Evolutionary conservation across 805 yeast genomes (phyloP).

Genomic region (Yarrowia porcina): DNA sequence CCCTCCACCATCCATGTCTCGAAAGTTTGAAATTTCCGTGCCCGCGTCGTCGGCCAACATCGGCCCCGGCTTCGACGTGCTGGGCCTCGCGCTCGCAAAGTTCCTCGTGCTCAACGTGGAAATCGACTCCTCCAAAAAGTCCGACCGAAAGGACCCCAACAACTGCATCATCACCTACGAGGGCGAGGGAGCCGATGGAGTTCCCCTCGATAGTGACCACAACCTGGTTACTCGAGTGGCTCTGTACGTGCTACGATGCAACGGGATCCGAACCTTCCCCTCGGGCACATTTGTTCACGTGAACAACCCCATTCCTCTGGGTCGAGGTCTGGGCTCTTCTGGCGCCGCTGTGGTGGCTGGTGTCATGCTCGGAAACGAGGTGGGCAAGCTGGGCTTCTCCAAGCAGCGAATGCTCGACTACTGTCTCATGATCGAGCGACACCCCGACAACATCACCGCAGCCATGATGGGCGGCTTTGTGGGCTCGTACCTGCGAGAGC

Average conservation of each 20-base stretch:
- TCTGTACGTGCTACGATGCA: constrained; percentile 82
- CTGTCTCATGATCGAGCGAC: constrained; percentile 95
- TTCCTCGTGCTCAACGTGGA: constrained; percentile 67
- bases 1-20: constrained; percentile 41
- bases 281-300: constrained; percentile 77
- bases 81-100: constrained; percentile 83
- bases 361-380: constrained; percentile 80
- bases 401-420: constrained; percentile 87
- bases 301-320: constrained; percentile 88
- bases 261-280: constrained; percentile 73
- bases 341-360: constrained; percentile 99
- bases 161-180: constrained; percentile 69
- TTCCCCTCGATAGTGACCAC: constrained; percentile 72
- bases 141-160: constrained; percentile 53
- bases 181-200: constrained; percentile 74
- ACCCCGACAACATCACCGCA: constrained; percentile 97
- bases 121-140: constrained; percentile 48
- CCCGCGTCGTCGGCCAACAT: constrained; percentile 98
- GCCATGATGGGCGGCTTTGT: constrained; percentile 99
- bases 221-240: constrained; percentile 93
- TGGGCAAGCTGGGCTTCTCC: constrained; percentile 68
- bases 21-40: constrained; percentile 62
- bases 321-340: constrained; percentile 95
- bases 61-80: constrained; percentile 97
- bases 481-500: constrained; percentile 85